Conservation (phyloP, 2,329 filamentous ascomycete species). For the Cladosporium sp. region DNA sequence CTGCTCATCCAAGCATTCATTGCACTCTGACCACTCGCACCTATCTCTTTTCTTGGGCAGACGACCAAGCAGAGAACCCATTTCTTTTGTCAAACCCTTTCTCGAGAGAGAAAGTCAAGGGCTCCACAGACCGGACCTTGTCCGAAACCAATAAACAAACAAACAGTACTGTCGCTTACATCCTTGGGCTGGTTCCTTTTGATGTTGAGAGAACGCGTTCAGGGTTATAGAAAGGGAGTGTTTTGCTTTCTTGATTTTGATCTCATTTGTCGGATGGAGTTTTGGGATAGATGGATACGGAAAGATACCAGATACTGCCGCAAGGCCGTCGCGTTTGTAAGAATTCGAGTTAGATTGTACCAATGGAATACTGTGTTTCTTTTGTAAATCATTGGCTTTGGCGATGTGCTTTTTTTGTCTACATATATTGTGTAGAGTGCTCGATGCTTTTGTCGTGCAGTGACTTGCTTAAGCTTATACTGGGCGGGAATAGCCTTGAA, state of each 20-base stretch:
- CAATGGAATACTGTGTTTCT: not conserved
- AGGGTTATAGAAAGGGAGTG: not conserved
- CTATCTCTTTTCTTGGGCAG: not conserved
- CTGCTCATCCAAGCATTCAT: not conserved
- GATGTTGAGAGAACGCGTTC: not conserved
- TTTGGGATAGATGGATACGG: not conserved
- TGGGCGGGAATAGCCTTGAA: too few species aligned
- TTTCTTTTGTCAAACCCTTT: not conserved
- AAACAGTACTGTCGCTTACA: conserved; percentile 13
- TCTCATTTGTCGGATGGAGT: not conserved
- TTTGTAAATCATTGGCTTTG: too few species aligned
- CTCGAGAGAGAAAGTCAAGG: not conserved
- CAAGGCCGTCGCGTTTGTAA: not conserved
- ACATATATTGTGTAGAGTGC: not conserved
- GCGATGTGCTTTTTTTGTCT: too few species aligned
- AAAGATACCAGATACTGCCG: not conserved
- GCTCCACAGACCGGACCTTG: conserved; percentile 7
- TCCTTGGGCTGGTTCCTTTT: conserved; percentile 1
- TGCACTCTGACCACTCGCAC: not conserved
- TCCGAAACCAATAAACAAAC: not conserved
- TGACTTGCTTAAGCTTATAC: not conserved
- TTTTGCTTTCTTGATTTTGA: not conserved
- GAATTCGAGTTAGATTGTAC: not conserved
- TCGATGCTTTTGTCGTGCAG: not conserved
- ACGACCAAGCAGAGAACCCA: not conserved